phyloP scores from a whole-genome alignment of 495 filamentous ascomycete species.

The Hypomontagnella monticulosa region DNA sequence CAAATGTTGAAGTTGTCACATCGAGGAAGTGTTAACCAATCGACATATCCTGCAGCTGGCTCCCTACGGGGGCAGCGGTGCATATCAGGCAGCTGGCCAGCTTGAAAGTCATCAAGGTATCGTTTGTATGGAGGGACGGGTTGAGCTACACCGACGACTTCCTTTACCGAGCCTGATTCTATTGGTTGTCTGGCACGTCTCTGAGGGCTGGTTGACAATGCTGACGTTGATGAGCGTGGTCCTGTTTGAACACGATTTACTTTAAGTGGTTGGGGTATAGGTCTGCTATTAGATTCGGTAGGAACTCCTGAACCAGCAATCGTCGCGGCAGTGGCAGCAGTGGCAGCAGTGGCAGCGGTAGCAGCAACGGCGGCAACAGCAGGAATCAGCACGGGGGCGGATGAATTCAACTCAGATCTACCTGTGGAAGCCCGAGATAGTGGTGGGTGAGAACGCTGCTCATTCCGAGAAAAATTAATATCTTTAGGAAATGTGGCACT shows the following conservation, averaged over 20 bases:
- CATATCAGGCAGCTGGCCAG: conserved; percentile 46
- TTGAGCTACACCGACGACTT: conserved; percentile 26
- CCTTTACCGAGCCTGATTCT: conserved; percentile 39
- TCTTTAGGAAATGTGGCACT: conserved; percentile 51
- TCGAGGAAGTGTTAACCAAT: conserved; percentile 53
- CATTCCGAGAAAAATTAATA: conserved; percentile 37
- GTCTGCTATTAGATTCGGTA: conserved; percentile 38
- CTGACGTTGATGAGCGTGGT: conserved; percentile 29
- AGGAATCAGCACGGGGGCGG: conserved; percentile 39
- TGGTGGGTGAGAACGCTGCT: conserved; percentile 44
- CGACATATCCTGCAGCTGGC: conserved; percentile 43
- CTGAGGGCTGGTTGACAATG: conserved; percentile 30
- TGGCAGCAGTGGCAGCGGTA: conserved; percentile 30
- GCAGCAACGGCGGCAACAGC: conserved; percentile 3
- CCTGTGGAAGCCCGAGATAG: conserved; percentile 41
- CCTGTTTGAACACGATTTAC: conserved; percentile 18
- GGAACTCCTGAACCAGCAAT: conserved; percentile 33
- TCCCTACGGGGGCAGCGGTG: conserved; percentile 51
- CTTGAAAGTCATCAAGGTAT: conserved; percentile 48
- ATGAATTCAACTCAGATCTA: conserved; percentile 27
- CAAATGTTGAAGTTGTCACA: conserved; percentile 60
- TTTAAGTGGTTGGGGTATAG: conserved; percentile 28
- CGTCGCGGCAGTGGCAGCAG: conserved; percentile 34
- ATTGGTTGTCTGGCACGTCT: conserved; percentile 44
- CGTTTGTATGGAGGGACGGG: conserved; percentile 46